Evolutionary conservation across 73 alveolate species (phyloP).

Genomic region (Blepharisma japonicum): DNA sequence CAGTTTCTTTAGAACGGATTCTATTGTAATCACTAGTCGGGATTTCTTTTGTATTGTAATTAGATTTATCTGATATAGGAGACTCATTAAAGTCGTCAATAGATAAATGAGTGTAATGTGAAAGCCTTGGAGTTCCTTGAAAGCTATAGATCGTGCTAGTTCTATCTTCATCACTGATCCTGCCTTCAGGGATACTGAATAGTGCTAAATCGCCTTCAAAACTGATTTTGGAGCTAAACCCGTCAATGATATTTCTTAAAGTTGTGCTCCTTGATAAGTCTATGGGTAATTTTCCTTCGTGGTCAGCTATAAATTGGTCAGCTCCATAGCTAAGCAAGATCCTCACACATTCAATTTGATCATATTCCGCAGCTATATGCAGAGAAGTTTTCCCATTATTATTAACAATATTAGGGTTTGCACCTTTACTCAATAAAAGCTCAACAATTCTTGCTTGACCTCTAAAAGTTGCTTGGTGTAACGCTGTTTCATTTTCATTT

Average conservation of each 20-base stretch:
- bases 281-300: background rate
- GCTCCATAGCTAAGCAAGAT: background rate
- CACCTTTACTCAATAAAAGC: background rate
- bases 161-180: background rate
- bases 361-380: background rate
- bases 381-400: background rate
- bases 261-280: background rate
- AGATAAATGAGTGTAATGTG: background rate
- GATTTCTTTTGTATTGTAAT: background rate
- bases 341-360: background rate
- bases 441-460: background rate
- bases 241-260: background rate
- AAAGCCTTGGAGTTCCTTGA: background rate
- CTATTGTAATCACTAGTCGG: background rate
- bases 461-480: background rate
- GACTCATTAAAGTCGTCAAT: background rate
- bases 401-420: background rate
- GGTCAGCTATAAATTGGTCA: background rate
- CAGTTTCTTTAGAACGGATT: background rate
- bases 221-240: background rate
- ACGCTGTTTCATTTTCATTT: background rate
- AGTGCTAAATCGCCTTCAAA: background rate
- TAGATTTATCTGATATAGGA: background rate
- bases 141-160: background rate
- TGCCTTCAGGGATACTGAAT: background rate